These are phyloP conservation scores for Emergomyces orientalis DNA, from an alignment of 2,329 filamentous ascomycete genomes.

Conservation along the genomic window DNA sequence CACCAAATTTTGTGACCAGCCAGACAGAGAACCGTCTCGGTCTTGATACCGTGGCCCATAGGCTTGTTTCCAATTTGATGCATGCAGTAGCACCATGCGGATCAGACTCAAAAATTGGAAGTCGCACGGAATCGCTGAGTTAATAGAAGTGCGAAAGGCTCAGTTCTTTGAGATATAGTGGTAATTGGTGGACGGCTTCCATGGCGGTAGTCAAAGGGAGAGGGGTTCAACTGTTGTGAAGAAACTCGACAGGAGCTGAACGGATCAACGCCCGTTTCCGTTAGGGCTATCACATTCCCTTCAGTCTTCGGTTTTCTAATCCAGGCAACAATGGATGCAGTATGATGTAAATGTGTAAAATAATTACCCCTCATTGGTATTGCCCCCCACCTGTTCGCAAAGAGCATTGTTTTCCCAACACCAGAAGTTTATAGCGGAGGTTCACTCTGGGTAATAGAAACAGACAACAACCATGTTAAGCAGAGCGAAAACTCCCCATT, in stretches of 20 bases:
- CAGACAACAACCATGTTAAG: not conserved
- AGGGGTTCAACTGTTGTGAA: not conserved
- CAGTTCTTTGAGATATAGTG: not conserved
- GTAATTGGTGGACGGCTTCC: not conserved
- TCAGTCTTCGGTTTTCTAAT: not conserved
- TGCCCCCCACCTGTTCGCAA: not conserved
- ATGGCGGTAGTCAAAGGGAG: not conserved
- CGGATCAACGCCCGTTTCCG: not conserved
- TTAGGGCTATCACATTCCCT: no score
- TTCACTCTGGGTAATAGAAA: not conserved
- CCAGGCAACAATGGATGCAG: not conserved
- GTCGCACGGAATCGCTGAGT: not conserved
- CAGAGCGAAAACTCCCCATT: not conserved
- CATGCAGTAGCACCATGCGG: not conserved
- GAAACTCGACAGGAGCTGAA: not conserved
- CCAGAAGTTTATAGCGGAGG: not conserved
- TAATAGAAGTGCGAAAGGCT: not conserved
- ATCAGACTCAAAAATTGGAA: slow-evolving; percentile 6
- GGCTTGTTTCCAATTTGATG: slow-evolving; percentile 1
- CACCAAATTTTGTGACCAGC: not conserved
- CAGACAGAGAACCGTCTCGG: not conserved
- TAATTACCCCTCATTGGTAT: not conserved
- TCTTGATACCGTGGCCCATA: not conserved
- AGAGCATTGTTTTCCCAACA: not conserved
- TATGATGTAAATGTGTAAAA: not conserved